A percentile compares a stretch with the other conserved stretches of the same genome.
phyloP scores from a whole-genome alignment of 805 yeast genomes.

The Teunomyces cretensis region DNA sequence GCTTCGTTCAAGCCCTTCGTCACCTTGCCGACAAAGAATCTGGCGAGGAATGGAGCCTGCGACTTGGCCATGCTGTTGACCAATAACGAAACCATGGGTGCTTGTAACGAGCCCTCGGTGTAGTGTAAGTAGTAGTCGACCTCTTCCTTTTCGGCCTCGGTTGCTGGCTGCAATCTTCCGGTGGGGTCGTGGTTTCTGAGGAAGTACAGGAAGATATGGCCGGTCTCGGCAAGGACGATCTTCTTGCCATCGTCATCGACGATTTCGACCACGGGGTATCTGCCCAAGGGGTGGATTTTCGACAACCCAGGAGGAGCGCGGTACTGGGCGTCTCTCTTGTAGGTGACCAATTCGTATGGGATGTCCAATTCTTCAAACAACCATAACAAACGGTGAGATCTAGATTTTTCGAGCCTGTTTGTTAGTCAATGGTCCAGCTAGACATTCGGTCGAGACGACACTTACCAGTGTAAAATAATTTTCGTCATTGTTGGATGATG shows the following conservation, averaged over 20 bases:
- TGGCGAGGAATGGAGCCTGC: conserved; percentile 28
- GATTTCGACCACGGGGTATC: conserved; percentile 34
- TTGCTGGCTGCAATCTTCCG: conserved; percentile 24
- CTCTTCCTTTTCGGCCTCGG: conserved; percentile 39
- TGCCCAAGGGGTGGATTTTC: conserved; percentile 37
- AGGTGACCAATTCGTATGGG: conserved; percentile 32
- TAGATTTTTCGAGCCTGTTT: conserved; percentile 30
- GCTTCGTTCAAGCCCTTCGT: conserved; percentile 20
- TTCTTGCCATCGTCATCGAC: conserved; percentile 17
- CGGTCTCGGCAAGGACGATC: conserved; percentile 50
- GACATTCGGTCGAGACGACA: too few species aligned
- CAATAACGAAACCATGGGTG: conserved; percentile 19
- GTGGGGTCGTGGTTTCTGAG: conserved; percentile 47
- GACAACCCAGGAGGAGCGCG: conserved; percentile 36
- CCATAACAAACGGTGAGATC: conserved; percentile 40
- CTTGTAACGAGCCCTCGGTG: conserved; percentile 25
- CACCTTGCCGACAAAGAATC: conserved; percentile 21
- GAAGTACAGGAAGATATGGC: conserved; percentile 54
- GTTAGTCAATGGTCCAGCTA: conserved; percentile 1
- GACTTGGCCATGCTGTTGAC: conserved; percentile 24
- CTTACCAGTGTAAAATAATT: conserved; percentile 25
- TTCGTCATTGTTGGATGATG: not conserved
- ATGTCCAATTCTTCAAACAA: conserved; percentile 35
- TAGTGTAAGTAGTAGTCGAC: conserved; percentile 26
- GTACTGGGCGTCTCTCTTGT: conserved; percentile 21